Evolutionary conservation across 352 stramenopile genomes (phyloP), one percentile per base, ranked within the genome.

Genomic region (Phytophthora rubi): DNA sequence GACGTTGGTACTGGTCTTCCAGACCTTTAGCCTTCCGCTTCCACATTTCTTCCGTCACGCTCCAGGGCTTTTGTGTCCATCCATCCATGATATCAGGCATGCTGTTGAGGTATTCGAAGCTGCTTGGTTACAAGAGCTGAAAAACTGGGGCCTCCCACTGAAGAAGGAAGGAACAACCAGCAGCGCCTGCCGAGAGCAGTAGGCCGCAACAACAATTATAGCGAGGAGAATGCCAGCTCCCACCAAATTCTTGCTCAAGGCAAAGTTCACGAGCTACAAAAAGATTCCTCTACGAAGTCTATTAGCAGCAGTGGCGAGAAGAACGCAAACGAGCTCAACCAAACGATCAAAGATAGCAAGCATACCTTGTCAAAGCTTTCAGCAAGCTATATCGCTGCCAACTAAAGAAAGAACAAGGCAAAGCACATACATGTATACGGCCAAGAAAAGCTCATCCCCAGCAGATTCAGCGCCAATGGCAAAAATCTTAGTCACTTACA

Each of bases 41-140:
- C 79, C 84, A 89, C 73, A 92, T 90, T 59, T 92, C 84, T 56
- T 92, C 82, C 42, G 84, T 89, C 63, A 90, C 82, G 52, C 77
- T 90, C 84, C 84, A 92, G 32, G 83, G 80, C 56, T 89, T 91
- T 57, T 83, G 64, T 15, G 65, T 71, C 83, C 83, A 91, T 47
- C 63, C 65, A 53, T 87, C 80, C 68, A 81, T 82, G 39, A 83
- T 72, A 42, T 88, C 81, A 4, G 77, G 71, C 71, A 88, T 81
- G 13, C 18, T 66, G n/a, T 23, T 23, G 6, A 61, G 42, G 30
- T 13, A 16, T 9, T 47, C 26, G 28, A 53, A 48, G 42, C 1
- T 52, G 9, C 18, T 59, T 55, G 32, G 12, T 0, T 59, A 48
- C 30, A 53, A 47, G 39, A 23, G n/a, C 13, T 52, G 18, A 6